Evolutionary conservation across 23 red algal species (phyloP).

Genomic region (Gracilariopsis chorda): DNA sequence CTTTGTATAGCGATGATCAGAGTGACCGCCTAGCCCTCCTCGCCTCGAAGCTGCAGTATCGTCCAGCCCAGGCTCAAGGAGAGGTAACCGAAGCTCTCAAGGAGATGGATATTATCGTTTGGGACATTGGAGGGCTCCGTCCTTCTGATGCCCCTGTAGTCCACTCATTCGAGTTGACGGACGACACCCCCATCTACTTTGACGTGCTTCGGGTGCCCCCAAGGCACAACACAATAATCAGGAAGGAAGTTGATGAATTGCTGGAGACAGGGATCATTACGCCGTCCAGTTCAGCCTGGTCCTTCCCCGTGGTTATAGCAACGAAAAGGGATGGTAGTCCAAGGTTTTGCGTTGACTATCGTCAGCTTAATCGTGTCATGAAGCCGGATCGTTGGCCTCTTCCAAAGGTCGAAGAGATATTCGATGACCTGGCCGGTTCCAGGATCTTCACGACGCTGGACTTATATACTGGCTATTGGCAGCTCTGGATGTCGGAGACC

Average conservation of each 20-base stretch:
- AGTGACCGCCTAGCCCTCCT: not conserved
- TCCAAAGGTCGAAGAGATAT: not conserved
- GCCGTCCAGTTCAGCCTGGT: conserved; percentile 26
- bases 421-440: not conserved
- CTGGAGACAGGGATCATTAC: not conserved
- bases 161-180: conserved; percentile 15
- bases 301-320: conserved; percentile 30
- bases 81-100: not conserved
- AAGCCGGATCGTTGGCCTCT: not conserved
- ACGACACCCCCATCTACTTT: not conserved
- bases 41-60: not conserved
- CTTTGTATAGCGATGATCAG: not conserved
- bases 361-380: not conserved
- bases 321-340: conserved; percentile 45
- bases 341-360: conserved; percentile 22
- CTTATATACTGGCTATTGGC: not conserved
- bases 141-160: not conserved
- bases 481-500: not conserved
- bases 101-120: not conserved
- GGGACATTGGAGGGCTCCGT: not conserved
- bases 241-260: not conserved
- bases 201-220: not conserved
- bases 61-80: not conserved
- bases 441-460: not conserved
- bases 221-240: conserved; percentile 9